Base-by-base conservation (phyloP, 2,329 filamentous ascomycete genomes). In the Diaporthe citri region DNA sequence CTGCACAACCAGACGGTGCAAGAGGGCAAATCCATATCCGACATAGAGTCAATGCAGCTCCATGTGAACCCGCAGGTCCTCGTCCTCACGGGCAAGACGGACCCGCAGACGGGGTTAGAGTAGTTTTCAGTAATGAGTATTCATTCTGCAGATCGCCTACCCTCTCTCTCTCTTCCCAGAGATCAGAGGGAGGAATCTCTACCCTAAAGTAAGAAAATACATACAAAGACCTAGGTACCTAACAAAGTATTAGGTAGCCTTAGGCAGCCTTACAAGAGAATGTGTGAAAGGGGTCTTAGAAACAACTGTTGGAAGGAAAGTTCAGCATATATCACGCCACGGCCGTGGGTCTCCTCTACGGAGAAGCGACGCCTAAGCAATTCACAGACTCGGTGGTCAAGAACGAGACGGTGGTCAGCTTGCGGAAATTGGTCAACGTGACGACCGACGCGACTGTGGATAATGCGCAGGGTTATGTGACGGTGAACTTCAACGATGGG, bases 261-360 rank as follows among this genome's bases (percentile, higher is more conserved):
- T 43, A 43, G 41, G 41, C 41, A 43, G 41, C 13, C 3, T 34
- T 34, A 43, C 41, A 43, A 43, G 41, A 43, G 41, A 17, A 43
- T 43, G 41, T 43, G 41, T 43, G 41, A 43, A 43, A 43, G 41
- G 41, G 41, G 7, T 43, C 41, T 43, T 43, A 43, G 41, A 43
- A 43, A 43, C 41, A 43, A 43, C 80, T 90, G 31, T n/a, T 39
- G 1, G 86, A 89, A 78, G 86, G 82, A 4, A 90, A 90, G 62
- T 90, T 90, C 77, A 89, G 87, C 72, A 87, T 90, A 28, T 90
- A 87, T 76, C 88, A 90, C 77, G 88, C 87, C 7, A 85, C 82
- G n/a, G 87, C 87, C 0, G 84, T 89, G 6, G 88, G 86, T 0
- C 76, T 90, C 12, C 77, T 90, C 2, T 87, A 85, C 74, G 88